A percentile compares a stretch with the other conserved stretches of the same genome.
Evolutionary conservation across 139 green algal species (phyloP).

Genomic region (Yamagishiella unicocca): DNA sequence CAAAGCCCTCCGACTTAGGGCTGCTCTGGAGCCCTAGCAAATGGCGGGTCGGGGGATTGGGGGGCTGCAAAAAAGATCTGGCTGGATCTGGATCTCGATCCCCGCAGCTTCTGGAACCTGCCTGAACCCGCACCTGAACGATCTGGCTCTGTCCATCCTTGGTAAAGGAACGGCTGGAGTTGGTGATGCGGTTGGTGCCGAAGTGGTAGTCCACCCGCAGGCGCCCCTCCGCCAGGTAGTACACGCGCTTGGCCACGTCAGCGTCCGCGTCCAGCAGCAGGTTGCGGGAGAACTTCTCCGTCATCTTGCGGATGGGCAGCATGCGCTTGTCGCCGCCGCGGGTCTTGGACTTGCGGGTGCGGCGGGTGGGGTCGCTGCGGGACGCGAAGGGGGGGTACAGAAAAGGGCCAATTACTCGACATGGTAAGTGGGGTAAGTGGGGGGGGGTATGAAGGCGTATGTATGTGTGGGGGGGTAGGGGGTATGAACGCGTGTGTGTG

Average conservation of each 20-base stretch:
- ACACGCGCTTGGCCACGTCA: conserved; percentile 83
- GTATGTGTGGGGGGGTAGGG: no score
- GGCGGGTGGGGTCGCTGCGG: conserved; percentile 13
- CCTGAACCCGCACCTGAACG: conserved; percentile 67
- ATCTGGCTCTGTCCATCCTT: conserved; percentile 79
- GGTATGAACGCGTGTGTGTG: no score
- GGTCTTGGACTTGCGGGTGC: conserved; percentile 20
- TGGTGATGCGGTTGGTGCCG: conserved; percentile 66
- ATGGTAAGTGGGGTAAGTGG: no score
- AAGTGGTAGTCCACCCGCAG: conserved; percentile 82
- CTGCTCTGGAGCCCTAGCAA: no score
- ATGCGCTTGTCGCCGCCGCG: conserved; percentile 44
- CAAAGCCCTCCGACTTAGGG: no score
- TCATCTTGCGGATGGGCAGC: conserved; percentile 83
- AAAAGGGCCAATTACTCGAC: no score
- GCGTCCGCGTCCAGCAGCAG: conserved; percentile 30
- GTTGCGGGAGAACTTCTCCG: conserved; percentile 82
- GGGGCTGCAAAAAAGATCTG: no score
- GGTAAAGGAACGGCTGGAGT: conserved; percentile 69
- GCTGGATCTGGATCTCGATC: no score
- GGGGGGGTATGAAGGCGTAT: no score
- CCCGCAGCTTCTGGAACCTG: no score
- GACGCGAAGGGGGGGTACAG: no score
- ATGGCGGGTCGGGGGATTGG: no score
- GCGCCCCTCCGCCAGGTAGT: conserved; percentile 69